Conservation (phyloP, 1,139 yeast genomes). For the Pichia norvegensis region DNA sequence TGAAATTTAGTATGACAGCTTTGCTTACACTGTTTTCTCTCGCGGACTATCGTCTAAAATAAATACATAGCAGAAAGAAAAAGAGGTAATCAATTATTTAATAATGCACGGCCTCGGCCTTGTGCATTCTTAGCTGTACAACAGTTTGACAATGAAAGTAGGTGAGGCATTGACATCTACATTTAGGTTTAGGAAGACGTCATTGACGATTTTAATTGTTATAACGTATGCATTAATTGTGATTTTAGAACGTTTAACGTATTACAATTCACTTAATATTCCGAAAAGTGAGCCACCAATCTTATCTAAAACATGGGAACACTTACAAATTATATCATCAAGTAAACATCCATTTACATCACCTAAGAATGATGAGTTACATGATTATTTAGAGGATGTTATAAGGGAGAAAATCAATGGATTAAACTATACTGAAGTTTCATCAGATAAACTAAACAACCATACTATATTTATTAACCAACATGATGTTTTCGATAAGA, state of each 20-base stretch:
- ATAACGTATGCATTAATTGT: conserved; percentile 4
- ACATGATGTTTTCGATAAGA: conserved; percentile 38
- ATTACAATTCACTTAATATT: conserved; percentile 1
- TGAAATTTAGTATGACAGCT: not conserved
- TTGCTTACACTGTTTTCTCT: too few species aligned
- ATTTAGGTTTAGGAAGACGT: conserved; percentile 13
- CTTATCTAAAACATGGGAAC: conserved; percentile 11
- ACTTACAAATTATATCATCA: conserved; percentile 13
- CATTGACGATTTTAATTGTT: conserved; percentile 6
- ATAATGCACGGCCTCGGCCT: too few species aligned
- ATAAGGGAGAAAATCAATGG: conserved; percentile 31
- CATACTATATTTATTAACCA: conserved; percentile 39
- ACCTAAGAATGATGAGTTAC: conserved; percentile 66
- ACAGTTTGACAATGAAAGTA: not conserved
- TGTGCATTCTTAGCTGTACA: too few species aligned
- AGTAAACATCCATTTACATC: conserved; percentile 66
- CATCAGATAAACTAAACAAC: conserved; percentile 40
- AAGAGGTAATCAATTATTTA: too few species aligned
- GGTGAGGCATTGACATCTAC: conserved; percentile 1
- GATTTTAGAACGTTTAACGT: conserved; percentile 4
- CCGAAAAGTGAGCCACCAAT: conserved; percentile 9
- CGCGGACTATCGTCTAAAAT: not conserved
- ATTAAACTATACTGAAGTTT: conserved; percentile 36
- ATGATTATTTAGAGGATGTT: conserved; percentile 50
- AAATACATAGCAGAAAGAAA: too few species aligned